These are phyloP conservation scores for Cytospora chrysosperma DNA, from an alignment of 2,329 filamentous ascomycete genomes.

Conservation along the genomic window DNA sequence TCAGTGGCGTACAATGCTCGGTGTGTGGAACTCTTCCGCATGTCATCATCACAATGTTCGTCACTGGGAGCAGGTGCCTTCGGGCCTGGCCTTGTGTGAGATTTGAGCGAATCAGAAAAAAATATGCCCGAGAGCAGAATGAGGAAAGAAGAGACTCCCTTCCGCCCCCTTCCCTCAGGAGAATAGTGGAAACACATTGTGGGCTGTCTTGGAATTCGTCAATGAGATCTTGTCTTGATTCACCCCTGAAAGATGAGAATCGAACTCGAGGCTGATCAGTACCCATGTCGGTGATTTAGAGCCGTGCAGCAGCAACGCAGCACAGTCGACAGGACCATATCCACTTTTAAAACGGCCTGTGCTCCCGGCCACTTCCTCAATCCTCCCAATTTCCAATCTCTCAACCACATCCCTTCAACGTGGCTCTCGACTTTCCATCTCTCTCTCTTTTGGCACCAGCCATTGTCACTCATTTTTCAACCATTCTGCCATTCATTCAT, in stretches of 20 bases:
- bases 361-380: constrained; percentile 25
- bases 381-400: constrained; percentile 22
- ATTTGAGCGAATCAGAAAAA: constrained; percentile 12
- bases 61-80: background rate
- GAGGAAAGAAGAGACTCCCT: constrained; percentile 27
- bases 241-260: constrained; percentile 26
- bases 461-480: constrained; percentile 57
- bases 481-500: constrained; percentile 38
- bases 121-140: constrained; percentile 16
- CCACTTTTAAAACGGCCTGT: constrained; percentile 26
- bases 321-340: constrained; percentile 19
- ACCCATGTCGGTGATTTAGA: constrained; percentile 26
- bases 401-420: constrained; percentile 17
- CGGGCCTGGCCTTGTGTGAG: constrained; percentile 2
- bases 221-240: constrained; percentile 25
- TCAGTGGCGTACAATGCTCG: constrained; percentile 10
- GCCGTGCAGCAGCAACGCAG: constrained; percentile 24
- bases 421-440: constrained; percentile 20
- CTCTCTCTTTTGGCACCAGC: constrained; percentile 45
- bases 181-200: constrained; percentile 22
- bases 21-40: constrained; percentile 15
- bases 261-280: constrained; percentile 25
- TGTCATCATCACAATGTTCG: constrained; percentile 1
- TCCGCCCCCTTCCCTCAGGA: constrained; percentile 20
- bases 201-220: constrained; percentile 21